Conservation (phyloP, 306 rosid genomes). For the Trifolium pratense region DNA sequence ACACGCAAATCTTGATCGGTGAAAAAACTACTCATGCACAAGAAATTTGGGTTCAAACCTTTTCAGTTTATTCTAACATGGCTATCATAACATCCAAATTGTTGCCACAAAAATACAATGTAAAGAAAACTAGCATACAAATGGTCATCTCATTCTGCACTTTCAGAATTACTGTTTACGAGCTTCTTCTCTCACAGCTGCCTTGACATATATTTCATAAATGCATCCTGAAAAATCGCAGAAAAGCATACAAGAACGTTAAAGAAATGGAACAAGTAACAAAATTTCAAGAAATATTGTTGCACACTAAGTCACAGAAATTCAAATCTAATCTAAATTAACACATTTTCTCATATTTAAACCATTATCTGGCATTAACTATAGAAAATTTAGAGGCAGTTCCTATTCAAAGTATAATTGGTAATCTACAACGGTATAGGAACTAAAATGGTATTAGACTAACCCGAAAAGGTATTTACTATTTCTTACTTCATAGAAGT, state of each 20-base stretch:
- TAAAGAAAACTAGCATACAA: conserved; percentile 37
- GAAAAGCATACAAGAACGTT: conserved; percentile 37
- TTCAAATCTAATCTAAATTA: background rate
- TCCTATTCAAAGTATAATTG: conserved; percentile 7
- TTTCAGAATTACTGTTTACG: conserved; percentile 46
- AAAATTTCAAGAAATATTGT: conserved; percentile 11
- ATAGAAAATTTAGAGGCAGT: background rate
- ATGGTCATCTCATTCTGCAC: conserved; percentile 42
- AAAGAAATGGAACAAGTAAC: conserved; percentile 6
- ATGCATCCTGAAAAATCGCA: conserved; percentile 65
- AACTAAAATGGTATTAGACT: background rate
- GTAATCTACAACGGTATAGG: conserved; percentile 15
- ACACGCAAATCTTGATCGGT: conserved; percentile 5
- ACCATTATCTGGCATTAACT: background rate
- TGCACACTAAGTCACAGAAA: conserved; percentile 2
- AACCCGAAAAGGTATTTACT: background rate
- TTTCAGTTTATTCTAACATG: conserved; percentile 44
- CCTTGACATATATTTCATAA: conserved; percentile 78
- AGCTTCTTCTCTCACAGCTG: conserved; percentile 61
- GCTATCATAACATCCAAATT: conserved; percentile 29
- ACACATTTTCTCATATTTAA: conserved; percentile 15
- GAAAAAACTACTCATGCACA: conserved; percentile 35
- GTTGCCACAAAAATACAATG: conserved; percentile 36
- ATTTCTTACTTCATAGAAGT: conserved; percentile 19
- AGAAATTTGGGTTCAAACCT: conserved; percentile 34